phyloP scores from a whole-genome alignment of 257 asterid species.

The Primulina tabacum region DNA sequence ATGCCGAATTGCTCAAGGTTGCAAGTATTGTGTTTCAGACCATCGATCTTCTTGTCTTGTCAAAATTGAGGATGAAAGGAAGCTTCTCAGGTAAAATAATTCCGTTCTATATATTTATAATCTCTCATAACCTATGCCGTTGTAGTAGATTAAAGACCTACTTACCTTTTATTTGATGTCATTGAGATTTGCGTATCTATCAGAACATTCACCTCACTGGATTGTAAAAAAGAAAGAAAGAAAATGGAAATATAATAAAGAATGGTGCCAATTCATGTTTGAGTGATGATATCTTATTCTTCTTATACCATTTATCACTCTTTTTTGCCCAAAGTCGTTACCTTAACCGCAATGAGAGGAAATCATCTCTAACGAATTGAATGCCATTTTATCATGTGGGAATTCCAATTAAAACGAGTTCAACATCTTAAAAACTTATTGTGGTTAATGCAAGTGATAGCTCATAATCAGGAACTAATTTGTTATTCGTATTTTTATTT shows the following conservation, averaged over 20 bases:
- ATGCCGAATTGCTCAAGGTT: constrained; percentile 94
- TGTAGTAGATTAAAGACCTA: constrained; percentile 1
- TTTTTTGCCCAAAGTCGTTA: too few relatives aligned
- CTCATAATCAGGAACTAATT: too few relatives aligned
- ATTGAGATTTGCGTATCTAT: neutral
- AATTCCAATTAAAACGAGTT: too few relatives aligned
- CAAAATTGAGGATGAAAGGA: constrained; percentile 67
- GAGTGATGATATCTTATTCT: constrained; percentile 1
- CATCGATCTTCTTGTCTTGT: constrained; percentile 90
- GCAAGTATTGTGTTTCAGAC: constrained; percentile 85
- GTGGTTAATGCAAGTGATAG: too few relatives aligned
- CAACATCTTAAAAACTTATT: too few relatives aligned
- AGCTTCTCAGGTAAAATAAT: constrained; percentile 48
- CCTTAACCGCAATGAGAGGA: too few relatives aligned
- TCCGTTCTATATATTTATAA: constrained; percentile 8
- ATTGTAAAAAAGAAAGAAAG: too few relatives aligned
- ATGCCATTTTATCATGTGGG: too few relatives aligned
- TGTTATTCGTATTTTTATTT: too few relatives aligned
- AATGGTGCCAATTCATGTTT: neutral
- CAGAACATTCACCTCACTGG: neutral
- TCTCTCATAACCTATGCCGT: neutral
- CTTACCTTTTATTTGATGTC: neutral
- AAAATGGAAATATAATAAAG: too few relatives aligned
- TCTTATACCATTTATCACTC: neutral
- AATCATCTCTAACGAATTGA: too few relatives aligned